Base-by-base conservation (phyloP, 2,329 filamentous ascomycete genomes). In the Myriosclerotinia curreyana region DNA sequence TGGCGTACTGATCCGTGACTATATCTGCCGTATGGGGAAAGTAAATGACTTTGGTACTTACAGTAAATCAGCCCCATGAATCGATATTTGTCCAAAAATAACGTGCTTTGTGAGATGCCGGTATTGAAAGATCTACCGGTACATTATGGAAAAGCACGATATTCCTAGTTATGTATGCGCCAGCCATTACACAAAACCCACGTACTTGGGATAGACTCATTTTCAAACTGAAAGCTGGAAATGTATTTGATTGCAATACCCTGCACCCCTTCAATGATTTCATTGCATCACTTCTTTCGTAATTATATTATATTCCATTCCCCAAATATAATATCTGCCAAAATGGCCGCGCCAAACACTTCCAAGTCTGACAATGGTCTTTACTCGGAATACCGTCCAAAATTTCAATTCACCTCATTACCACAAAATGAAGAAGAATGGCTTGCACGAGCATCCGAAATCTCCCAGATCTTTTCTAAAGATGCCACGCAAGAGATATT, bases 401-500 rank as follows among this genome's bases (percentile, higher is more conserved):
- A 14, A 12, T 60, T 60, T 15, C 44, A 50, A 60, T 60, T 44
- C 22, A 12, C 56, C 11, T 22, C 52, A 8, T 17, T 60, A 28
- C 56, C 56, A 6, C 56, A 50, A 28, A 60, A 20, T 38, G 56
- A 60, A 40, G 34, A 60, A 50, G 56, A 60, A 49, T 60, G 56
- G 56, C 44, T 60, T 40, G 36, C n/a, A 50, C 15, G 44, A 40
- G 56, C 56, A 60, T 38, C 56, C 5, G 44, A 50, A 49, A 25
- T 60, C 20, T 60, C 44, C 7, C 28, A 25, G 12, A 60, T 60
- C 5, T 40, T 60, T n/a, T 38, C 44, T 7, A 38, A 60, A 38
- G 44, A 60, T 71, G 56, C 56, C 20, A 28, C 56, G 4, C 36
- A 60, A 36, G 82, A 60, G 81, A 84, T 55, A 76, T 78, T 53